A percentile compares a stretch with the other conserved stretches of the same genome.
Conservation (phyloP, 2,329 filamentous ascomycete species). For the Xenoacremonium recifei region DNA sequence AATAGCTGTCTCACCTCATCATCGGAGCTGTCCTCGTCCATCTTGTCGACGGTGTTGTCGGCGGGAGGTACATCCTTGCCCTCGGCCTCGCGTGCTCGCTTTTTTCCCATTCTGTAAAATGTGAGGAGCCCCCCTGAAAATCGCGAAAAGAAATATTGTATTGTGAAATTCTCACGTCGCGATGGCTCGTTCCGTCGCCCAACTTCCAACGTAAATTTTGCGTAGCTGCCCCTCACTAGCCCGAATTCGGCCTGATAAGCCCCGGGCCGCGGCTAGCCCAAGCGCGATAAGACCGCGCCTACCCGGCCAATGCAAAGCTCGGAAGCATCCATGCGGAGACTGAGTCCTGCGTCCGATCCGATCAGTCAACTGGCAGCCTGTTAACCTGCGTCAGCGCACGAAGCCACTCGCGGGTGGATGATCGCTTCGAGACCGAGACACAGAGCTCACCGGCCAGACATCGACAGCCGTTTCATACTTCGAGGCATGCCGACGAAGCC, state of each 20-base stretch:
- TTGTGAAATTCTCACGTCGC: too few species aligned
- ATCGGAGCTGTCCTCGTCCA: conserved; percentile 52
- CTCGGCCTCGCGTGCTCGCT: conserved; percentile 47
- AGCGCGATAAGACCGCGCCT: conserved; percentile 24
- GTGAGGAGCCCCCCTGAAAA: too few species aligned
- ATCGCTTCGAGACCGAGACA: conserved; percentile 5
- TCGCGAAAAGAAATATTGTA: too few species aligned
- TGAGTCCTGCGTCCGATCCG: conserved; percentile 3
- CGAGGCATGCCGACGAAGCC: too few species aligned
- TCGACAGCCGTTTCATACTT: conserved; percentile 5
- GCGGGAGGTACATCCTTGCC: conserved; percentile 38
- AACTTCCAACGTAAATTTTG: conserved; percentile 35
- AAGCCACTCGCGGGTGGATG: conserved; percentile 5
- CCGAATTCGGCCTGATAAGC: conserved; percentile 29
- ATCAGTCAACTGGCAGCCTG: conserved; percentile 18
- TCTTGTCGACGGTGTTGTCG: conserved; percentile 46
- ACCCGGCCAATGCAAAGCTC: conserved; percentile 18
- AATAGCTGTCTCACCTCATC: conserved; percentile 45
- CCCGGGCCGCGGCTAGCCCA: conserved; percentile 11
- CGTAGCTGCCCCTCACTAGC: conserved; percentile 41
- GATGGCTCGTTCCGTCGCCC: too few species aligned
- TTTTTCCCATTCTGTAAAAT: conserved; percentile 45
- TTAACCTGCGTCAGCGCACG: conserved; percentile 29
- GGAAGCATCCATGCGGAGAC: conserved; percentile 3
- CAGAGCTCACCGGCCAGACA: conserved; percentile 1